Evolutionary conservation across 176 grass and related monocot genomes (phyloP).

Genomic region (Carex pumila): DNA sequence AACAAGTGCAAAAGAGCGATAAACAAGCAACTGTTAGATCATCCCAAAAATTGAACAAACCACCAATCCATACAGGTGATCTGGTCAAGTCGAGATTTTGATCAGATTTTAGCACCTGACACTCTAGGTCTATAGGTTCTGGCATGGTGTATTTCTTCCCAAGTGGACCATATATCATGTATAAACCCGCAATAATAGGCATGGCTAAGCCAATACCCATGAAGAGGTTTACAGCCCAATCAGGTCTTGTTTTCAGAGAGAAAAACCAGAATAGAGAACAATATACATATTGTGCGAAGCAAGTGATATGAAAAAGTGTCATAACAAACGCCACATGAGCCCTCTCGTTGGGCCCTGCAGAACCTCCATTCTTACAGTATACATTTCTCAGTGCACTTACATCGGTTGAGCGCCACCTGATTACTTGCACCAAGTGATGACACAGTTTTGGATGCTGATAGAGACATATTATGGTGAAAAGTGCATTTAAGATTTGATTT

Average conservation of each 20-base stretch:
- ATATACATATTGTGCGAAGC: conserved; percentile 48
- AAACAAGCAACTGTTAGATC: conserved; percentile 38
- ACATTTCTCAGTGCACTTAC: conserved; percentile 22
- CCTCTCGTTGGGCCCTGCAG: conserved; percentile 16
- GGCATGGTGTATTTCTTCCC: conserved; percentile 26
- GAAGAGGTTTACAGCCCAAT: conserved; percentile 47
- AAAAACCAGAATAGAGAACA: conserved; percentile 64
- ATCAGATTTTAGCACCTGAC: not conserved
- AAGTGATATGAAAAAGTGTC: conserved; percentile 48
- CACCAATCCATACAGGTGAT: conserved; percentile 44
- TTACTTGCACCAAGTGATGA: conserved; percentile 55
- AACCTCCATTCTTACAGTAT: conserved; percentile 44
- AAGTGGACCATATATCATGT: conserved; percentile 51
- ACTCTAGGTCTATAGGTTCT: not conserved
- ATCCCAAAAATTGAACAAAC: conserved; percentile 51
- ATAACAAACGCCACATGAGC: conserved; percentile 40
- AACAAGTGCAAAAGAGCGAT: conserved; percentile 54
- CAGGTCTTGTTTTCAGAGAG: conserved; percentile 23
- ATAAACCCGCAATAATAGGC: conserved; percentile 32
- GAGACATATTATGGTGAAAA: conserved; percentile 82
- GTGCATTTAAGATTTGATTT: conserved; percentile 65
- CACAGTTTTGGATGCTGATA: conserved; percentile 60
- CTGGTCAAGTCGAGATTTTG: not conserved
- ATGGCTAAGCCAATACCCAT: conserved; percentile 37
- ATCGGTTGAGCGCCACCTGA: conserved; percentile 34